phyloP scores from a whole-genome alignment of 2,329 filamentous ascomycete genomes.

The Colletotrichum sp. region DNA sequence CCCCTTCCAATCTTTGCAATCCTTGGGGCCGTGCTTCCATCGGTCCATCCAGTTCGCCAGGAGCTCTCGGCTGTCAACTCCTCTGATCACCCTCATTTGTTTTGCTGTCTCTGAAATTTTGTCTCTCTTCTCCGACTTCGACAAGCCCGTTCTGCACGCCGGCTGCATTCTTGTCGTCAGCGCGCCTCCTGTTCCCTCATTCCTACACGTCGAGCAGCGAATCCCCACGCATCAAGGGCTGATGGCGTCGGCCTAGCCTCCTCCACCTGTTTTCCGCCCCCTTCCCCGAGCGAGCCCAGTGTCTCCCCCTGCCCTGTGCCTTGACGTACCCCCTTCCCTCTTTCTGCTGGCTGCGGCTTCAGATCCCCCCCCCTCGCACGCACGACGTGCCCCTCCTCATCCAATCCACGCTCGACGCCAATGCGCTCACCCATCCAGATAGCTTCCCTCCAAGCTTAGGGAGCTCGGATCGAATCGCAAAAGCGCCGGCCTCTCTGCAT shows the following conservation, averaged over 20 bases:
- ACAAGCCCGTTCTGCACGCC: neutral
- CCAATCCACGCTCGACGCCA: neutral
- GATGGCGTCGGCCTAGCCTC: constrained; percentile 14
- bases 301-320: neutral
- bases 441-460: constrained; percentile 3
- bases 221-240: constrained; percentile 14
- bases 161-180: constrained; percentile 18
- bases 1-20: constrained; percentile 14
- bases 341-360: neutral
- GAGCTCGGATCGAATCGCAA: neutral
- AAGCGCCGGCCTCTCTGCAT: neutral
- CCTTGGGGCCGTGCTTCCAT: neutral
- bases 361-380: neutral
- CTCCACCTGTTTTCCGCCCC: constrained; percentile 14
- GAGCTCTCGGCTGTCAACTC: neutral
- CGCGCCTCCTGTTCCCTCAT: constrained; percentile 15
- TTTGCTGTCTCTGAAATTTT: neutral
- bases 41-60: neutral
- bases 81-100: neutral
- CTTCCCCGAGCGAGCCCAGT: neutral
- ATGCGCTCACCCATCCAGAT: constrained; percentile 10
- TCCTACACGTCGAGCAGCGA: constrained; percentile 11
- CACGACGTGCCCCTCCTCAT: constrained; percentile 7
- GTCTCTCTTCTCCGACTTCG: constrained; percentile 2
- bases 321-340: constrained; percentile 16